These are phyloP conservation scores for Austropuccinia psidii DNA, from an alignment of 1,284 basidiomycete genomes.

Conservation along the genomic window DNA sequence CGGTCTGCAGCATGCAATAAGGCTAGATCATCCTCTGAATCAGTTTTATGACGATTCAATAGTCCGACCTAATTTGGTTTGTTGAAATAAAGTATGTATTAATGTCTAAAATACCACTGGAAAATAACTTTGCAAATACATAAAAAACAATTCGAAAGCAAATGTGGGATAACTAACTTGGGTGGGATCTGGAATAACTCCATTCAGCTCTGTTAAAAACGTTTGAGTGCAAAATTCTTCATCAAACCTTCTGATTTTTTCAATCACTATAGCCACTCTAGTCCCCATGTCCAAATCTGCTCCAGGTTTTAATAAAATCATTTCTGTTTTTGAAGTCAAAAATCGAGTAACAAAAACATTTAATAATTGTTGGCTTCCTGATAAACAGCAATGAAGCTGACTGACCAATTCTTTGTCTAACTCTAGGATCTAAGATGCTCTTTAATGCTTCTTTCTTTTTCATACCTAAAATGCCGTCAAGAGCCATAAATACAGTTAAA, in stretches of 20 bases:
- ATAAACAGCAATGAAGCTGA: slow-evolving; percentile 36
- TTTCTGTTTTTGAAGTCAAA: slow-evolving; percentile 56
- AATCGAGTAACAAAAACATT: background rate
- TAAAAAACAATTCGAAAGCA: slow-evolving; percentile 39
- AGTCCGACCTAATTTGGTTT: slow-evolving; percentile 62
- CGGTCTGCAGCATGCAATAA: slow-evolving; percentile 87
- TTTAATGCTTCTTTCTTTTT: slow-evolving; percentile 62
- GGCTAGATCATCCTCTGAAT: slow-evolving; percentile 76
- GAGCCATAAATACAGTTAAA: background rate
- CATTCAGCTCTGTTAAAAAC: slow-evolving; percentile 77
- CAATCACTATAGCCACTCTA: slow-evolving; percentile 53
- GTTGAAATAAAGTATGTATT: slow-evolving; percentile 27
- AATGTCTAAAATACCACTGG: background rate
- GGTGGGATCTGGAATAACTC: slow-evolving; percentile 77
- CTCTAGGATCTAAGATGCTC: slow-evolving; percentile 81
- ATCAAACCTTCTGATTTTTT: slow-evolving; percentile 75
- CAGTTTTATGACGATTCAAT: slow-evolving; percentile 79
- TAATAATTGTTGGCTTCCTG: background rate
- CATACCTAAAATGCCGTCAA: slow-evolving; percentile 62
- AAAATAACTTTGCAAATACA: slow-evolving; percentile 39
- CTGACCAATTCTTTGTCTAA: slow-evolving; percentile 80
- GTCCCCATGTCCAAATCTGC: slow-evolving; percentile 52
- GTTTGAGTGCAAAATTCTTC: slow-evolving; percentile 72
- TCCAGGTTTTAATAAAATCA: slow-evolving; percentile 69
- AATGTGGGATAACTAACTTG: slow-evolving; percentile 54